Conservation (phyloP, 2,329 filamentous ascomycete genomes). For the Monosporascus sp. region DNA sequence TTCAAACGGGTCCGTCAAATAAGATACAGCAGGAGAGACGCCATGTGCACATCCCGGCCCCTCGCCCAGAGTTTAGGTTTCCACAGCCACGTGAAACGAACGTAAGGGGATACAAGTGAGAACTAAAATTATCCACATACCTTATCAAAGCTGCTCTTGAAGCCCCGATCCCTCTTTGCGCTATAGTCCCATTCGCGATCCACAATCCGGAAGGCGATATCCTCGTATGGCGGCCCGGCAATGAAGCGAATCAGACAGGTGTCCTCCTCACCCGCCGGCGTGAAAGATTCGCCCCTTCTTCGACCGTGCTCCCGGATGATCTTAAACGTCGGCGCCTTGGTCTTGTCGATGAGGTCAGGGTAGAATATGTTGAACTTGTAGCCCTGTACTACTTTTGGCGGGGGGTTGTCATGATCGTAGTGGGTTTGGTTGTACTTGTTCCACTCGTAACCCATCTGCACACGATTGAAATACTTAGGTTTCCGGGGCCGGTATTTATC, state of each 20-base stretch:
- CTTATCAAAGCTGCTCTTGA: constrained; percentile 96
- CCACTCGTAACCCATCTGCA: constrained; percentile 99
- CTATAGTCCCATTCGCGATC: constrained; percentile 99
- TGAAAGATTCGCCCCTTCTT: constrained; percentile 84
- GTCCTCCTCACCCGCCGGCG: constrained; percentile 90
- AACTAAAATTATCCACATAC: constrained; percentile 45
- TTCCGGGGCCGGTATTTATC: constrained; percentile 85
- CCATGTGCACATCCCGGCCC: constrained; percentile 3
- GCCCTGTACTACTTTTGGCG: constrained; percentile 95
- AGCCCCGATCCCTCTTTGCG: constrained; percentile 88
- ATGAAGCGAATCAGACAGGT: constrained; percentile 96
- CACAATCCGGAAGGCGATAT: constrained; percentile 94
- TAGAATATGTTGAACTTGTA: constrained; percentile 99
- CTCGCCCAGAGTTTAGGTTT: neutral
- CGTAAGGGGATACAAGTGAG: constrained; percentile 7
- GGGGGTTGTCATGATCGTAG: constrained; percentile 97
- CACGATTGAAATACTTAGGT: constrained; percentile 93
- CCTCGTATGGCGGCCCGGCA: constrained; percentile 91
- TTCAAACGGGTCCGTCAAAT: constrained; percentile 6
- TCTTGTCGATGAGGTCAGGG: constrained; percentile 91
- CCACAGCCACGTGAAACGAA: constrained; percentile 11
- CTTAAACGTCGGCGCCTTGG: constrained; percentile 89
- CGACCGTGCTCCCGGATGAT: constrained; percentile 92
- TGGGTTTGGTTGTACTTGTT: constrained; percentile 99
- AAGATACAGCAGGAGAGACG: constrained; percentile 5